These are phyloP conservation scores for Neurospora africana DNA, from an alignment of 495 filamentous ascomycete genomes.

Conservation along the genomic window DNA sequence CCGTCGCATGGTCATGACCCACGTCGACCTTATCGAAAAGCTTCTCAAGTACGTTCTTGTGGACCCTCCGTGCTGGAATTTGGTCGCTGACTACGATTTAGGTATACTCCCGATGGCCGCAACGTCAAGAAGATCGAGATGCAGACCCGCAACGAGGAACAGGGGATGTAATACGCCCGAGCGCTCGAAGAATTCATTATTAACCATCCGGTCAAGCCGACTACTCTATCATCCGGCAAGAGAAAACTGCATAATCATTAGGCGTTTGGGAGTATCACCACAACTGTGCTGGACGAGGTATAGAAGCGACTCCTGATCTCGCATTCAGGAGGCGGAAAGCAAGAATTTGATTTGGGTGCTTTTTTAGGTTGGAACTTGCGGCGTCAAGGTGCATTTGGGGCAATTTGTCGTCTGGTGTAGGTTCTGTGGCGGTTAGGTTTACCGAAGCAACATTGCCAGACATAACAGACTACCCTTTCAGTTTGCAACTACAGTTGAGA, in stretches of 20 bases:
- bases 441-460: not conserved
- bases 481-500: not conserved
- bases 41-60: slow-evolving; percentile 63
- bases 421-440: not conserved
- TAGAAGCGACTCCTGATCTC: not conserved
- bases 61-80: not conserved
- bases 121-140: slow-evolving; percentile 41
- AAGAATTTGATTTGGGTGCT: not conserved
- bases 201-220: not conserved
- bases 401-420: not conserved
- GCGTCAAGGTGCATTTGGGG: not conserved
- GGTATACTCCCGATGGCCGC: slow-evolving; percentile 42
- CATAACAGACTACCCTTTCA: not conserved
- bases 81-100: slow-evolving; percentile 8
- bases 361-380: not conserved
- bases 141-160: not conserved
- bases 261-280: not conserved
- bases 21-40: slow-evolving; percentile 98
- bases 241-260: not conserved
- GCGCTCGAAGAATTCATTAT: not conserved
- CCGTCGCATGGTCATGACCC: slow-evolving; percentile 98
- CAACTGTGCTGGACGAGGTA: not conserved
- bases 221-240: not conserved
- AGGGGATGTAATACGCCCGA: not conserved
- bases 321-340: not conserved